Evolutionary conservation across 2,329 filamentous ascomycete genomes (phyloP).

Genomic region (Xylaria sp.): DNA sequence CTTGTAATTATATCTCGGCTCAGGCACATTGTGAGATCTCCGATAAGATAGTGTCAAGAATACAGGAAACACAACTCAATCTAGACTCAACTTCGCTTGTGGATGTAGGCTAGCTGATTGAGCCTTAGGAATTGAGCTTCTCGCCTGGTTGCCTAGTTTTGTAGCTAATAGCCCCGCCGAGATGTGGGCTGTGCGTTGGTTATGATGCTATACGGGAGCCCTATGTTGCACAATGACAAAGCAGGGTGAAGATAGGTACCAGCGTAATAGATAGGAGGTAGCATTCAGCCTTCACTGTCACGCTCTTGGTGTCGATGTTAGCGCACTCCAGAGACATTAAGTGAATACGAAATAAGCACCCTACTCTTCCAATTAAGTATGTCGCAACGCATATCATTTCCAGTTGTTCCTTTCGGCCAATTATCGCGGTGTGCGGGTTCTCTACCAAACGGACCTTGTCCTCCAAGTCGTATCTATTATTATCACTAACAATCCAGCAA

Average conservation of each 20-base stretch:
- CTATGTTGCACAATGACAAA: constrained; percentile 5
- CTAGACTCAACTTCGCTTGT: neutral
- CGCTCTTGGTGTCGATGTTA: neutral
- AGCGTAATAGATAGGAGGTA: neutral
- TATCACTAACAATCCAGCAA: neutral
- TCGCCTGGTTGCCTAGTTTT: neutral
- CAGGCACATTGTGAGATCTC: neutral
- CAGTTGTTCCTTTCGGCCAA: neutral
- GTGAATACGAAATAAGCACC: neutral
- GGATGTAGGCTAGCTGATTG: neutral
- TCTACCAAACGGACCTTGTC: neutral
- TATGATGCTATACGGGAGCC: neutral
- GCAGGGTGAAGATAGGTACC: neutral
- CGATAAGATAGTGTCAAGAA: neutral
- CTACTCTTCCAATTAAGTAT: neutral
- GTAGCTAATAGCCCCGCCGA: neutral
- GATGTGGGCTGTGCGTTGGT: neutral
- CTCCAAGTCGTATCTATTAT: neutral
- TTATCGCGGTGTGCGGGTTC: neutral
- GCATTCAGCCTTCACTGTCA: neutral
- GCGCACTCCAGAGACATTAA: neutral
- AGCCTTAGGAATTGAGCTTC: neutral
- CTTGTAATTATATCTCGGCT: neutral
- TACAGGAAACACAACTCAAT: neutral
- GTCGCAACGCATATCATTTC: neutral